Conservation (phyloP, 129 eudicot genomes). For the Helianthus annuus region HanXRQr2.0-SUNRISE NC_035445.2:108711333-108711832, state of each 20-base stretch:
- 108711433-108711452: too few relatives aligned
- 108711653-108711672: too few relatives aligned
- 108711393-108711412: too few relatives aligned
- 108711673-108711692: background rate
- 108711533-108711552: too few relatives aligned
- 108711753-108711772: background rate
- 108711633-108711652: too few relatives aligned
- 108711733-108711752: background rate
- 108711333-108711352: too few relatives aligned
- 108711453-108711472: too few relatives aligned
- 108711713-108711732: background rate
- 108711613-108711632: background rate
- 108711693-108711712: background rate
- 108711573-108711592: too few relatives aligned
- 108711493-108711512: background rate
- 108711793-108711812: conserved; percentile 3
- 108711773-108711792: background rate
- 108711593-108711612: background rate
- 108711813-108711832: too few relatives aligned
- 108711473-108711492: background rate
- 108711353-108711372: too few relatives aligned
- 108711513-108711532: background rate
- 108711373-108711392: too few relatives aligned
- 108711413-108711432: too few relatives aligned
- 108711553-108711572: background rate